Base-by-base conservation (phyloP, 805 yeast species). In the Yarrowia deformans region DNA sequence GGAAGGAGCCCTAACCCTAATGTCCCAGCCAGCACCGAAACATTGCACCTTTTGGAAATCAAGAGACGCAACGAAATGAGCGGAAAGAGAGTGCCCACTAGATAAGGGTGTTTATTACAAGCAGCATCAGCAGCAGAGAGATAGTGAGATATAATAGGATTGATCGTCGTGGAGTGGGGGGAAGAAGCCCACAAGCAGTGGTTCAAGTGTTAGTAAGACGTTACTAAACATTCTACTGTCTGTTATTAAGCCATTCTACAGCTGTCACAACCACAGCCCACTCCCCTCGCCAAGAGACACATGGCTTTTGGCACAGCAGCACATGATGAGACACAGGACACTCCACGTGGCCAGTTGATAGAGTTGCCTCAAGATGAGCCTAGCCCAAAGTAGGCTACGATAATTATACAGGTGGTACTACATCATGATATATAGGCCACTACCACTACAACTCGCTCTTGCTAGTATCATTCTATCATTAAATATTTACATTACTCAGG, bases 11-110 rank as follows among this genome's bases (percentile, higher is more conserved):
- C 93, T 83, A 74, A 83, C 82, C 42, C 76, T 71, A 79, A 90
- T 90, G 81, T 90, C 94, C 72, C 83, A 86, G 69, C 29, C 29
- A 23, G 29, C 29, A 23, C 29, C 29, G 29, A 23, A 23, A 23
- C 29, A 23, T 9, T 45, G 29, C 45, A 40, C 45, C 18, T 40
- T 40, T 40, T 23, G 29, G 16, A 40, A 40, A 40, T 40, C 45
- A 10, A 45, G 14, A 18, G 29, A 23, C 29, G 29, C 29, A 23
- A 23, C 4, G 29, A 23, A 23, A 23, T 23, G 29, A 23, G 29
- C 29, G 3, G 4, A 23, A 23, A 23, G 3, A 6, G 16, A 19
- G 23, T 13, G 35, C 35, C 70, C n/a, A n/a, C n/a, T n/a, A 39
- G 61, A 55, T 55, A 55, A 55, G 61, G 29, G 29, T 23, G 29